Evolutionary conservation across 2,329 filamentous ascomycete genomes (phyloP).

Genomic region (Fusarium sp.): DNA sequence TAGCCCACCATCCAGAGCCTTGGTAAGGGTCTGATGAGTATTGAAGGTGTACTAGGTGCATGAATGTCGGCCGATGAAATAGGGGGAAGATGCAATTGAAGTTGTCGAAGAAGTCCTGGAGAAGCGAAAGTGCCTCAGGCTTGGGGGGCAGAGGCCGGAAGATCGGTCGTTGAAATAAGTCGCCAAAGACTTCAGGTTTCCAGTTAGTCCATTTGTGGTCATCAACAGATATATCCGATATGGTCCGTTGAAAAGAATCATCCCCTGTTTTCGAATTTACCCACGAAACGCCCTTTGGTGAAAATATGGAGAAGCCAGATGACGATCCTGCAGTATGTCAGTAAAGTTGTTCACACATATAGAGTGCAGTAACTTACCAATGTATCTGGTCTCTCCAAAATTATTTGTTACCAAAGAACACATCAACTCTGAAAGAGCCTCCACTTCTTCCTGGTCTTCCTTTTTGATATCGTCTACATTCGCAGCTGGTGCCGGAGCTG

Average conservation of each 20-base stretch:
- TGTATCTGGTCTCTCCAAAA: conserved; percentile 93
- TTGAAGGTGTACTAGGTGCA: conserved; percentile 94
- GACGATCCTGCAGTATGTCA: conserved; percentile 77
- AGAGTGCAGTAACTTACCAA: conserved; percentile 67
- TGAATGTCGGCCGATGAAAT: conserved; percentile 97
- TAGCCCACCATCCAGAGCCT: conserved; percentile 98
- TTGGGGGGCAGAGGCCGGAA: conserved; percentile 87
- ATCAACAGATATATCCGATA: conserved; percentile 87
- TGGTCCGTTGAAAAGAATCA: conserved; percentile 93
- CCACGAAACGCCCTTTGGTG: conserved; percentile 97
- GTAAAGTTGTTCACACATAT: not conserved
- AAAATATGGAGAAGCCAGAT: conserved; percentile 98
- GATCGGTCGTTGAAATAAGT: conserved; percentile 86
- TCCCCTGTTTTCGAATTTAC: conserved; percentile 99
- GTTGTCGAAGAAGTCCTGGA: conserved; percentile 96
- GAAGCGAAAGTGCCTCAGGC: conserved; percentile 84
- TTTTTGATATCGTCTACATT: conserved; percentile 41
- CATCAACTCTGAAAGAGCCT: conserved; percentile 97
- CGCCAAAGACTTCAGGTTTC: conserved; percentile 97
- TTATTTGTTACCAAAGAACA: conserved; percentile 97
- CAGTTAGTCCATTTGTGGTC: conserved; percentile 97
- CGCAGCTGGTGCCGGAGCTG: conserved; percentile 2
- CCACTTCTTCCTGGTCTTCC: conserved; percentile 71
- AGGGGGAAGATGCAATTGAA: conserved; percentile 99
- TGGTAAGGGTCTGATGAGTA: conserved; percentile 94